Evolutionary conservation across 306 rosid genomes (phyloP).

Genomic region (Vigna unguiculata): DNA sequence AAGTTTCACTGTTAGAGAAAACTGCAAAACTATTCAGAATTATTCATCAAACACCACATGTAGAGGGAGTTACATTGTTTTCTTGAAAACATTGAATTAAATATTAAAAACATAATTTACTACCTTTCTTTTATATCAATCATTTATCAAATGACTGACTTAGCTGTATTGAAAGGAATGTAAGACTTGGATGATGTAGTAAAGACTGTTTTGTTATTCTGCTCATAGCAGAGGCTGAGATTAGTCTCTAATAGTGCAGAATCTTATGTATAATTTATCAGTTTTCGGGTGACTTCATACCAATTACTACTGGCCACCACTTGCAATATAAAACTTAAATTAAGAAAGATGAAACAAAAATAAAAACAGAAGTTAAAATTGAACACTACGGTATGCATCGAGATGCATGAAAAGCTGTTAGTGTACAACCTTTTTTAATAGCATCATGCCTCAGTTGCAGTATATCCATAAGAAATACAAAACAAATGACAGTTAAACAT

Average conservation of each 20-base stretch:
- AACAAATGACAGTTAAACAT: not conserved
- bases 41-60: not conserved
- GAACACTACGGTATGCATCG: slow-evolving; percentile 6
- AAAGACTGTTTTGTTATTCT: not conserved
- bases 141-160: slow-evolving; percentile 1
- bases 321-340: not conserved
- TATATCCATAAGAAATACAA: not conserved
- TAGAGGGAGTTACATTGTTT: not conserved
- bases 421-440: slow-evolving; percentile 26
- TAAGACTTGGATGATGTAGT: not conserved
- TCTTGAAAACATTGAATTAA: not conserved
- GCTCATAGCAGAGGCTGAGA: not conserved
- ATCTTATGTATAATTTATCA: not conserved
- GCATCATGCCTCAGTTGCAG: not conserved
- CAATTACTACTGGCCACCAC: slow-evolving; percentile 5
- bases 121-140: not conserved
- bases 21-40: not conserved
- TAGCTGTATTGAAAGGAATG: not conserved
- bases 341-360: not conserved
- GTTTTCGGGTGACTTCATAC: not conserved
- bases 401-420: slow-evolving; percentile 20
- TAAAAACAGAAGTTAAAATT: not conserved
- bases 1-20: not conserved
- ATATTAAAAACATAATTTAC: not conserved
- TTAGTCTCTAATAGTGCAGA: not conserved